Percentiles rank a stretch among this genome's conserved stretches.
phyloP scores from a whole-genome alignment of 2,329 filamentous ascomycete genomes.

The Calonectria ilicicola region DNA sequence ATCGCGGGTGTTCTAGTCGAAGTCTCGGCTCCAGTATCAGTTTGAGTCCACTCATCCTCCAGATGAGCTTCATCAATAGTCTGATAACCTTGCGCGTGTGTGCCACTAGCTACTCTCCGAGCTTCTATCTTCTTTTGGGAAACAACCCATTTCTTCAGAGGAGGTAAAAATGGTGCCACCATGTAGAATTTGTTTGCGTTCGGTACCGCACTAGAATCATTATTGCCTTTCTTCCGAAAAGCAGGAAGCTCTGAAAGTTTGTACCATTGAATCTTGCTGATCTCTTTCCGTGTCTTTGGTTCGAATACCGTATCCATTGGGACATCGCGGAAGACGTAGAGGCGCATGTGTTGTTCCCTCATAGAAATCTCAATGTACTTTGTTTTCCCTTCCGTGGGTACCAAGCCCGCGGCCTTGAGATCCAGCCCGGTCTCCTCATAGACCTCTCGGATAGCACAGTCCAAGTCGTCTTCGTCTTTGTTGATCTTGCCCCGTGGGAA shows the following conservation, averaged over 20 bases:
- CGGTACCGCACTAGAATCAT: conserved; percentile 65
- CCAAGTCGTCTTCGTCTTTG: conserved; percentile 93
- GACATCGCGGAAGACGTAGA: conserved; percentile 92
- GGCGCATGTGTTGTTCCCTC: conserved; percentile 90
- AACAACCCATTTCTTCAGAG: conserved; percentile 90
- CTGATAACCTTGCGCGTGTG: conserved; percentile 56
- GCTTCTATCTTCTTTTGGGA: conserved; percentile 82
- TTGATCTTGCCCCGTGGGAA: conserved; percentile 98
- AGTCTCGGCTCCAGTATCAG: conserved; percentile 47
- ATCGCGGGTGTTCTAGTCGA: conserved; percentile 52
- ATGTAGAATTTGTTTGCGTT: conserved; percentile 96
- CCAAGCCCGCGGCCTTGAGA: conserved; percentile 78
- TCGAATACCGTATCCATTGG: conserved; percentile 90
- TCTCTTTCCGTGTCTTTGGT: conserved; percentile 93
- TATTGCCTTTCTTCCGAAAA: conserved; percentile 74
- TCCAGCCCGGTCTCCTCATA: conserved; percentile 97
- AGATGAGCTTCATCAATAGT: conserved; percentile 67
- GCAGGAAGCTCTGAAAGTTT: conserved; percentile 88
- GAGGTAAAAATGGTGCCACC: conserved; percentile 92
- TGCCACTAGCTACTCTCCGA: conserved; percentile 55
- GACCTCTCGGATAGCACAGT: conserved; percentile 93
- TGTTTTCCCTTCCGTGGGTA: conserved; percentile 77
- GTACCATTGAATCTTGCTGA: conserved; percentile 97
- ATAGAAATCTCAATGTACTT: conserved; percentile 92
- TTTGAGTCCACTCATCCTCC: conserved; percentile 70